These are phyloP conservation scores for Pluteus cervinus DNA, from an alignment of 768 basidiomycete genomes.

Conservation along the genomic window DNA sequence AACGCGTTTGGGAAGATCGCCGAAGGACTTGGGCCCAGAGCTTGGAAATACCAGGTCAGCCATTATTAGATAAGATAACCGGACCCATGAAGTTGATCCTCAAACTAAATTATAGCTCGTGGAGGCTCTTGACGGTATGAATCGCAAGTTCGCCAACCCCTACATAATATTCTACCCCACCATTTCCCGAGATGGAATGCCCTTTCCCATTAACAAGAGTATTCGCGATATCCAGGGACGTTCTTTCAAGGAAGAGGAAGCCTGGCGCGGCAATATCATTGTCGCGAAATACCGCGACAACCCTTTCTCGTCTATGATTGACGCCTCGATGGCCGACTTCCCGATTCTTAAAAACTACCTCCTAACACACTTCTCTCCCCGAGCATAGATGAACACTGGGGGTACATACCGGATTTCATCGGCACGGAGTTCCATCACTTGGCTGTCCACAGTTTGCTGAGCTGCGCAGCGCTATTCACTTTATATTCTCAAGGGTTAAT, in stretches of 20 bases:
- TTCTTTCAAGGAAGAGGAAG: constrained; percentile 50
- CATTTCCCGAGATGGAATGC: constrained; percentile 73
- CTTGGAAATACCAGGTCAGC: constrained; percentile 70
- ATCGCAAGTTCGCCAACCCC: constrained; percentile 67
- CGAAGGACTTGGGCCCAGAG: constrained; percentile 58
- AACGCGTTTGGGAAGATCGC: constrained; percentile 44
- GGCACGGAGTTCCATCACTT: too few relatives aligned
- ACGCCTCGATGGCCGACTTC: constrained; percentile 81
- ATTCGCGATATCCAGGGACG: constrained; percentile 70
- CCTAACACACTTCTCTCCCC: constrained; percentile 55
- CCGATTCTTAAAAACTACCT: constrained; percentile 79
- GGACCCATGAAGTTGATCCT: constrained; percentile 1
- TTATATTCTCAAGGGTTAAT: too few relatives aligned
- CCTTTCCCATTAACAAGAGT: constrained; percentile 74
- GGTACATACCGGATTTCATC: too few relatives aligned
- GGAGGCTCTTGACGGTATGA: constrained; percentile 76
- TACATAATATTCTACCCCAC: constrained; percentile 80
- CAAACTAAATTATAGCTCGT: too few relatives aligned
- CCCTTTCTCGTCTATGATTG: constrained; percentile 54
- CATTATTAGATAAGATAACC: constrained; percentile 10
- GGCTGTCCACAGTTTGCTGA: too few relatives aligned
- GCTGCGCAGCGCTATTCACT: too few relatives aligned
- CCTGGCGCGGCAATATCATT: constrained; percentile 80
- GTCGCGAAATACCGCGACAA: constrained; percentile 63
- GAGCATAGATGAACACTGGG: constrained; percentile 16